Evolutionary conservation across 805 yeast species (phyloP).

Genomic region (Saturnispora diversa): DNA sequence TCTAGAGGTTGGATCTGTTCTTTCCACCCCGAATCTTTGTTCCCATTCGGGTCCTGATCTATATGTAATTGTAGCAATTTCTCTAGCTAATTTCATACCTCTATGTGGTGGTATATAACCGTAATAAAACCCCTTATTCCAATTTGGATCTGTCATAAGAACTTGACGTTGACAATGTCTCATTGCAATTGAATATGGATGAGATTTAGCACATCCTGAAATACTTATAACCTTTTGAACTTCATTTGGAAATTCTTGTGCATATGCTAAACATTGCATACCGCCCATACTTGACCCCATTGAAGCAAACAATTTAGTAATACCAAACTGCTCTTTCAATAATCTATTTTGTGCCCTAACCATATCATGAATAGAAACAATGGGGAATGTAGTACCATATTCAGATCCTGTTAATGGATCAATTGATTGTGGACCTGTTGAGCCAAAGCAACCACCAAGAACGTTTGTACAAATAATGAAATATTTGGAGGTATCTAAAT

Average conservation of each 20-base stretch:
- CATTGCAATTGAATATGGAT: slow-evolving; percentile 90
- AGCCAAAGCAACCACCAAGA: slow-evolving; percentile 90
- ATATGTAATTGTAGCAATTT: slow-evolving; percentile 89
- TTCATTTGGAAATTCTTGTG: slow-evolving; percentile 69
- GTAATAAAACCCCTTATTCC: slow-evolving; percentile 86
- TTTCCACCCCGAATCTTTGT: slow-evolving; percentile 76
- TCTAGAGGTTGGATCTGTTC: slow-evolving; percentile 68
- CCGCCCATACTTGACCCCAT: slow-evolving; percentile 98
- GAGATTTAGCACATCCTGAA: slow-evolving; percentile 89
- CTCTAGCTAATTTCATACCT: slow-evolving; percentile 91
- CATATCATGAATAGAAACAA: slow-evolving; percentile 82
- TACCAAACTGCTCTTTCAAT: slow-evolving; percentile 53
- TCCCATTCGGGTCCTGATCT: slow-evolving; percentile 98
- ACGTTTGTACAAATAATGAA: slow-evolving; percentile 87
- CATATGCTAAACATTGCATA: slow-evolving; percentile 91
- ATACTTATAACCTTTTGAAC: slow-evolving; percentile 72
- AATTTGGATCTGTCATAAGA: slow-evolving; percentile 87
- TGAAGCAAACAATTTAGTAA: slow-evolving; percentile 60
- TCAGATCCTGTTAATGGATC: slow-evolving; percentile 60
- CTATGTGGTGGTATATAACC: slow-evolving; percentile 74
- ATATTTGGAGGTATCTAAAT: slow-evolving; percentile 72
- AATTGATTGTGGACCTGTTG: slow-evolving; percentile 81
- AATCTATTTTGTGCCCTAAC: slow-evolving; percentile 77
- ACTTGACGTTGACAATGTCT: slow-evolving; percentile 90
- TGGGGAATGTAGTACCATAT: slow-evolving; percentile 85